phyloP scores from a whole-genome alignment of 139 green algal species.

The Chlamydomonas incerta region DNA sequence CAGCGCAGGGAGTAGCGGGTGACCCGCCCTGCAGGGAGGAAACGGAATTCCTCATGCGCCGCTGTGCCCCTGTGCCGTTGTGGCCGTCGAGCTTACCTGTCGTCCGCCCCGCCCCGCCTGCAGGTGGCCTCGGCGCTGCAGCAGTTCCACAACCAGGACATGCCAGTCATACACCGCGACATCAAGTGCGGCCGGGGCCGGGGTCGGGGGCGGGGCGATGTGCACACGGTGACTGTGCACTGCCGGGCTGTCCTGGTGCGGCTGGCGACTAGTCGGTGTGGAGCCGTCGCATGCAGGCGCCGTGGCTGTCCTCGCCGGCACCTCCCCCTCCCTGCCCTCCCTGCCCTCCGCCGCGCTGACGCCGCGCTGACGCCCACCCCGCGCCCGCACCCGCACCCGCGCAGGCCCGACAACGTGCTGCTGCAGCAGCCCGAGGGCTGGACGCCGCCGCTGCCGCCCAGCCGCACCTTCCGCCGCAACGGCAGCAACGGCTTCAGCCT shows the following conservation, averaged over 20 bases:
- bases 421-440: neutral
- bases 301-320: neutral
- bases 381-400: no score
- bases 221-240: no score
- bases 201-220: no score
- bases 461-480: neutral
- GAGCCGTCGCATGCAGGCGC: neutral
- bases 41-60: no score
- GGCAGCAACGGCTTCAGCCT: neutral
- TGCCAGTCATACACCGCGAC: constrained; percentile 36
- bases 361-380: no score
- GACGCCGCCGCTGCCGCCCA: no score
- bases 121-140: constrained; percentile 21
- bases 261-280: neutral
- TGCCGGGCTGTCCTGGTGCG: neutral
- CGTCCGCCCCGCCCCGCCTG: no score
- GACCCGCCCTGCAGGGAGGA: no score
- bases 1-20: no score
- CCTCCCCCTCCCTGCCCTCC: neutral
- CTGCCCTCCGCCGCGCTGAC: no score
- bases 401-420: constrained; percentile 30
- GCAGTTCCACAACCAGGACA: constrained; percentile 6
- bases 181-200: neutral
- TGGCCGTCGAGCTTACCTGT: no score
- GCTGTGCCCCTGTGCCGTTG: no score